A percentile compares a stretch with the other conserved stretches of the same genome.
phyloP scores from a whole-genome alignment of 371 early-diverging fungal genomes.

The Actinomortierella ambigua region DNA sequence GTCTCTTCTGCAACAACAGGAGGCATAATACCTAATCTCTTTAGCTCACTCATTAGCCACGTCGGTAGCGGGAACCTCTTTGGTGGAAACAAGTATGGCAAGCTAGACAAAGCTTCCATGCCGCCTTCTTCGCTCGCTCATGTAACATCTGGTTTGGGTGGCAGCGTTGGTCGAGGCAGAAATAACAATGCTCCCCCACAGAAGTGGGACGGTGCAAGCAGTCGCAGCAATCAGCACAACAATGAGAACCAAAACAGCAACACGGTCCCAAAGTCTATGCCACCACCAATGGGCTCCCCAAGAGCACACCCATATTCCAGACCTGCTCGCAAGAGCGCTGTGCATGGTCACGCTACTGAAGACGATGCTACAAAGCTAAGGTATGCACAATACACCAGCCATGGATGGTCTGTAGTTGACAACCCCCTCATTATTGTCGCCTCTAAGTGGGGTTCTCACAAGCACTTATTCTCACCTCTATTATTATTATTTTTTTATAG shows the following conservation, averaged over 20 bases:
- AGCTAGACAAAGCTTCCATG: constrained; percentile 21
- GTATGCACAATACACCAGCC: not conserved
- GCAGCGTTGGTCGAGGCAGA: constrained; percentile 18
- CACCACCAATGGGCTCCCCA: constrained; percentile 26
- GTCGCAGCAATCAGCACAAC: not conserved
- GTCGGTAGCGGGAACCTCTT: constrained; percentile 40
- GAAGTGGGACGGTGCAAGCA: not conserved
- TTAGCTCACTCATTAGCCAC: constrained; percentile 34
- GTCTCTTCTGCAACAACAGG: not conserved
- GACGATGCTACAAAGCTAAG: constrained; percentile 4
- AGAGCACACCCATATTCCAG: constrained; percentile 21
- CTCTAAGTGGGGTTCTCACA: no score
- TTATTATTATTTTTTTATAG: constrained; percentile 16
- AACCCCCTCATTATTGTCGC: not conserved
- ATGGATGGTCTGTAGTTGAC: not conserved
- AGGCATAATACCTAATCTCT: constrained; percentile 17
- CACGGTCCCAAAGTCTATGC: constrained; percentile 10
- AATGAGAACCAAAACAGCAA: not conserved
- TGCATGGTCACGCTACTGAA: constrained; percentile 10
- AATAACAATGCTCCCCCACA: constrained; percentile 1
- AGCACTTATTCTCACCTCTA: not conserved
- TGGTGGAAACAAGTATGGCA: constrained; percentile 37
- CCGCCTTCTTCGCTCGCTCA: constrained; percentile 36
- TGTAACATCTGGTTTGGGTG: constrained; percentile 21
- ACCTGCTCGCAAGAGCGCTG: constrained; percentile 19